These are phyloP conservation scores for Nannizziopsis barbatae DNA, from an alignment of 2,329 filamentous ascomycete genomes.

Conservation along the genomic window DNA sequence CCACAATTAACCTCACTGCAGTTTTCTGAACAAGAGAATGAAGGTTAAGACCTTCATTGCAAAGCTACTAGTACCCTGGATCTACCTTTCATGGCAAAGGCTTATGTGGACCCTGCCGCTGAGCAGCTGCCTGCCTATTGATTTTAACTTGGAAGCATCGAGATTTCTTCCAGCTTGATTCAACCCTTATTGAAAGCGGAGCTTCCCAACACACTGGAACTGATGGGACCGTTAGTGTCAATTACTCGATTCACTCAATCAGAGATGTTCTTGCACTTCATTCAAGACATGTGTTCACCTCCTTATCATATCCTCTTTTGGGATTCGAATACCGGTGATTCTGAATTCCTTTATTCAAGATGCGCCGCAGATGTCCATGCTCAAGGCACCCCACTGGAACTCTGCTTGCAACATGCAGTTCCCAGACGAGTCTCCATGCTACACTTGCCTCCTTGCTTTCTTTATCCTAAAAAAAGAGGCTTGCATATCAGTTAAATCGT, in stretches of 20 bases:
- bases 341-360: not conserved
- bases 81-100: not conserved
- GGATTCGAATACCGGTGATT: slow-evolving; percentile 1
- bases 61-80: not conserved
- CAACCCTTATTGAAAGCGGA: no score
- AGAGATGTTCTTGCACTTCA: not conserved
- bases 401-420: not conserved
- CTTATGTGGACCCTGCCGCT: not conserved
- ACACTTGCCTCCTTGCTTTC: not conserved
- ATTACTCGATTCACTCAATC: not conserved
- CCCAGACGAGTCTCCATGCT: not conserved
- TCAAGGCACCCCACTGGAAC: not conserved
- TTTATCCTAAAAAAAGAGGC: not conserved
- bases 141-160: not conserved
- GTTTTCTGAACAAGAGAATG: slow-evolving; percentile 4
- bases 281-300: not conserved
- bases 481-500: not conserved
- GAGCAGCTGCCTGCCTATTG: no score
- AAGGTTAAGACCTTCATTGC: not conserved
- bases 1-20: slow-evolving; percentile 6
- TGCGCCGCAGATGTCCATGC: not conserved
- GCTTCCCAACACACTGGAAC: not conserved
- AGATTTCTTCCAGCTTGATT: not conserved
- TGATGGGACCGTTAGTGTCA: not conserved
- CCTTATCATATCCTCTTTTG: not conserved